Evolutionary conservation across 805 yeast species (phyloP).

Genomic region (Candida germanica): DNA sequence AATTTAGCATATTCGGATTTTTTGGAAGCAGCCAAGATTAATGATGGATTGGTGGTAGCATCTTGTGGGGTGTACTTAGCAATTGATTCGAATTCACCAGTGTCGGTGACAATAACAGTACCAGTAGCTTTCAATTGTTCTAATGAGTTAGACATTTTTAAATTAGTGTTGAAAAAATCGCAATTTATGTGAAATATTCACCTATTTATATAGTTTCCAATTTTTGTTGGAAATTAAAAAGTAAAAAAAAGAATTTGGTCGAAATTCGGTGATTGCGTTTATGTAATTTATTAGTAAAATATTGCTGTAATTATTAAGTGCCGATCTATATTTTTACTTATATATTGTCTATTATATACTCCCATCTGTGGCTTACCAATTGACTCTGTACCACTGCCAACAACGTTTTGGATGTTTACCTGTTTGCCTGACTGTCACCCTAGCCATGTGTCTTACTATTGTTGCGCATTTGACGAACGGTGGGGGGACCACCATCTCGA

Average conservation of each 20-base stretch:
- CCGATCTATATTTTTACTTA: too few relatives aligned
- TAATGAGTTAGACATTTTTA: conserved; percentile 50
- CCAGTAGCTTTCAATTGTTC: conserved; percentile 94
- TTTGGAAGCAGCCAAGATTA: conserved; percentile 93
- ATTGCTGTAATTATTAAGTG: not conserved
- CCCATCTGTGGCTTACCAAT: too few relatives aligned
- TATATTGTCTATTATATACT: too few relatives aligned
- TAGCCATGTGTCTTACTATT: too few relatives aligned
- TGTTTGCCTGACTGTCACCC: too few relatives aligned
- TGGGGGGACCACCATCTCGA: too few relatives aligned
- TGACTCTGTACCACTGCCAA: too few relatives aligned
- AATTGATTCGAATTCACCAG: conserved; percentile 97
- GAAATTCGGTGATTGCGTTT: not conserved
- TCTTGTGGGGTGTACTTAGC: conserved; percentile 99
- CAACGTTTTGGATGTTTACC: too few relatives aligned
- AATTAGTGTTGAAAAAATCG: not conserved
- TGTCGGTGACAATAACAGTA: conserved; percentile 95
- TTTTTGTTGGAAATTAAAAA: too few relatives aligned
- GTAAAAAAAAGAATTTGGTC: not conserved
- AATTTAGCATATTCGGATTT: conserved; percentile 84
- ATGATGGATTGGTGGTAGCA: conserved; percentile 98
- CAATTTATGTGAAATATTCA: too few relatives aligned
- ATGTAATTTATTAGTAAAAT: not conserved
- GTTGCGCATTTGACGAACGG: too few relatives aligned
- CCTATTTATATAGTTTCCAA: too few relatives aligned